Evolutionary conservation across 2,329 filamentous ascomycete genomes (phyloP), one percentile per base, ranked within the genome.

Genomic region (Aspergillus quadrilineatus): DNA sequence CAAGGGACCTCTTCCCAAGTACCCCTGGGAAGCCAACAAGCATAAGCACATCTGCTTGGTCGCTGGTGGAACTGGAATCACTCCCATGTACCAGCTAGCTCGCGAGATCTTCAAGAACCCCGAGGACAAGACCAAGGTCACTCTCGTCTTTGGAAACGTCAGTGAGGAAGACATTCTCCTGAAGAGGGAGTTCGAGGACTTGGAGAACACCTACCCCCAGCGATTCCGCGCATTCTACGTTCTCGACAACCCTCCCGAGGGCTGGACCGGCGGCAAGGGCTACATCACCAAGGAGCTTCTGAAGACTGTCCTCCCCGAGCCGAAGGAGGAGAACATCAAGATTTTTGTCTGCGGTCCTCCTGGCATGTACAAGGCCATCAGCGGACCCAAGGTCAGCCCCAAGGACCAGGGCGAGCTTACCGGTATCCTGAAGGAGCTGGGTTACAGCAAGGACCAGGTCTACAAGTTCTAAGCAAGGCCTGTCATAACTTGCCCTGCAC

Each of bases 1-100:
- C 80, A 97, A 99, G 83, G 94, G 94, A 15, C 94, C 94, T 2
- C 85, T 99, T 39, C 90, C 91, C 68, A 99, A 99, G 79, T 97
- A 97, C 77, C 77, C 85, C 32, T 97, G 92, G 92, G 72, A 85
- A 52, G 71, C 87, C 65, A 97, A 97, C 84, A 97, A 96, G 85
- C 92, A 97, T 80, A 80, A 90, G 59, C 92, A 97, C 80, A 72
- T 80, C 64, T 73, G 70, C 50, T 63, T 80, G 66, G 75, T 99
- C 61, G 91, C 93, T n/a, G 94, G 94, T 67, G 94, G 94, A 63
- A 97, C 94, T 6, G 94, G 94, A 60, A 96, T 99, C 75, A 94
- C 94, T 9, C 94, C 94, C 65, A 97, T 97, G 93, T 97, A 90
- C 82, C 94, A 99, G 82, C 86, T 99, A 45, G 82, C 86, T 63